A percentile compares a stretch with the other conserved stretches of the same genome.
Evolutionary conservation across 2,329 filamentous ascomycete genomes (phyloP).

Genomic region (Clonostachys solani): DNA sequence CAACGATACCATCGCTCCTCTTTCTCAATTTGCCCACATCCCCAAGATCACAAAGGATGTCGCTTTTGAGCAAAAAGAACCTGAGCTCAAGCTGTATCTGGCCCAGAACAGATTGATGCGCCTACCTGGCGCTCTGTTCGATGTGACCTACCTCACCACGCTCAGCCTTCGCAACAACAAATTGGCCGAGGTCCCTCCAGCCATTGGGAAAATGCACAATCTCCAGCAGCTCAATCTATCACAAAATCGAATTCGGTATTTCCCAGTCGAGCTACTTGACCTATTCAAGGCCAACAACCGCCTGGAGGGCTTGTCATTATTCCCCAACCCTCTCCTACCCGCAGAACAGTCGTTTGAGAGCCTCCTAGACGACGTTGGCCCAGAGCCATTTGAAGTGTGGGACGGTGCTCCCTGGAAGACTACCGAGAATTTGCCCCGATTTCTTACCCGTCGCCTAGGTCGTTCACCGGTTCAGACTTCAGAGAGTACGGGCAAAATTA

Average conservation of each 20-base stretch:
- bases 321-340: constrained; percentile 60
- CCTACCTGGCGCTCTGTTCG: constrained; percentile 58
- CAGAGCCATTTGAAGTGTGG: constrained; percentile 2
- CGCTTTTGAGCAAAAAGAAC: constrained; percentile 54
- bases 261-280: constrained; percentile 60
- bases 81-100: constrained; percentile 57
- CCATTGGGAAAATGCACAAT: constrained; percentile 52
- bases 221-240: constrained; percentile 62
- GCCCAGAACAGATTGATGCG: constrained; percentile 51
- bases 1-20: constrained; percentile 50
- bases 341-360: constrained; percentile 10
- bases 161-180: constrained; percentile 63
- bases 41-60: constrained; percentile 51
- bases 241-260: constrained; percentile 54
- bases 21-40: constrained; percentile 50
- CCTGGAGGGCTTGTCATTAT: constrained; percentile 48
- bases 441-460: constrained; percentile 16
- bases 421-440: constrained; percentile 5
- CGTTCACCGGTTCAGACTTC: constrained; percentile 23
- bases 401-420: constrained; percentile 2
- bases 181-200: constrained; percentile 55
- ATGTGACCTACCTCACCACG: constrained; percentile 56
- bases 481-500: constrained; percentile 17
- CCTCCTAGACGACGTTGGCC: constrained; percentile 1
- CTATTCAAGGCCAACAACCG: constrained; percentile 41